phyloP scores from a whole-genome alignment of 345 rosid species.

The Hibiscus tridactylites region DNA sequence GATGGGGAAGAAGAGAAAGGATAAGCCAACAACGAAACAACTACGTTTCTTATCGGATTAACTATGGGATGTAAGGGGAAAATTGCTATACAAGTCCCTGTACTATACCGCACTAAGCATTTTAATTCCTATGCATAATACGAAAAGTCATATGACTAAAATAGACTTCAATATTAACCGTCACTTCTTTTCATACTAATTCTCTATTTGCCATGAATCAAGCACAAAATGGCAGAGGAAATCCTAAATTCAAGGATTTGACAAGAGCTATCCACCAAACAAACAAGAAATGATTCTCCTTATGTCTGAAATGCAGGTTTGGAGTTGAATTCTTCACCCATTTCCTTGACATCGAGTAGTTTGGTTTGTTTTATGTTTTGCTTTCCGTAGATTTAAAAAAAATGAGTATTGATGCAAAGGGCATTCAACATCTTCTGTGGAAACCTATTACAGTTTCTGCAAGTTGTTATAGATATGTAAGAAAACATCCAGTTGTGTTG shows the following conservation, averaged over 20 bases:
- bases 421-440: conserved; percentile 29
- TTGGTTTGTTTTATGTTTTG: neutral
- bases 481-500: conserved; percentile 42
- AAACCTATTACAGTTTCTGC: conserved; percentile 31
- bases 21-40: neutral
- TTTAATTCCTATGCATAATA: too few species aligned
- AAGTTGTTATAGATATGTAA: conserved; percentile 21
- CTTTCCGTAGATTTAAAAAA: neutral
- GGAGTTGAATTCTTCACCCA: neutral
- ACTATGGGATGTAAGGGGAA: too few species aligned
- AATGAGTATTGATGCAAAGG: conserved; percentile 49
- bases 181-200: neutral
- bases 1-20: neutral
- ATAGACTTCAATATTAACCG: neutral
- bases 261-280: conserved; percentile 18
- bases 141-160: neutral
- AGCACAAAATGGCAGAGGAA: neutral
- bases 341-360: neutral
- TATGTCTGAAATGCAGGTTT: neutral
- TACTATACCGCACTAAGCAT: too few species aligned
- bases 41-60: too few species aligned
- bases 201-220: neutral
- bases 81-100: too few species aligned
- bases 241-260: conserved; percentile 36
- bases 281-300: neutral